These are phyloP conservation scores for Yamadazyma olivae DNA, from an alignment of 805 yeast genomes.

Conservation along the genomic window DNA sequence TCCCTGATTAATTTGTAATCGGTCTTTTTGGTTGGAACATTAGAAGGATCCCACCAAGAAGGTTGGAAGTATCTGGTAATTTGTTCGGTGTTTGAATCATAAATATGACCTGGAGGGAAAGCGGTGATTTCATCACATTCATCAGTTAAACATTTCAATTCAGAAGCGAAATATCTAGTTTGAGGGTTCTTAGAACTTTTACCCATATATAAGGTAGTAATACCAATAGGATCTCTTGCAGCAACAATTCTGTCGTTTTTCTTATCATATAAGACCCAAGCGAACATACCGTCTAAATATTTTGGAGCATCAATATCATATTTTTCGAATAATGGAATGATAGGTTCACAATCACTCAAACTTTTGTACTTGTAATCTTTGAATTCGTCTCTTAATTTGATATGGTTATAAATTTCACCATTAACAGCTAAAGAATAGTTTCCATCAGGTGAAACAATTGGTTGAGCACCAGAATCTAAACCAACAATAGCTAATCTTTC, in stretches of 20 bases:
- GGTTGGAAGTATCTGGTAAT: constrained; percentile 88
- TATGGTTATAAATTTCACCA: constrained; percentile 98
- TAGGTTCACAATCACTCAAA: constrained; percentile 94
- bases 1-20: constrained; percentile 73
- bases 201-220: constrained; percentile 96
- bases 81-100: constrained; percentile 86
- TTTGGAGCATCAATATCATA: constrained; percentile 90
- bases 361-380: constrained; percentile 76
- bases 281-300: constrained; percentile 96
- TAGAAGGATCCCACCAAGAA: constrained; percentile 85
- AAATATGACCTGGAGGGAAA: constrained; percentile 98
- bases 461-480: constrained; percentile 97
- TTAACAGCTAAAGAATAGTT: constrained; percentile 78
- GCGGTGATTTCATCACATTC: constrained; percentile 91
- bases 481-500: constrained; percentile 98
- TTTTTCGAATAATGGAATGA: constrained; percentile 87
- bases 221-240: constrained; percentile 98
- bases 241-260: constrained; percentile 85
- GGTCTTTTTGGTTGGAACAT: constrained; percentile 72
- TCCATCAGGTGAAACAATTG: constrained; percentile 79
- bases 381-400: constrained; percentile 75
- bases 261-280: constrained; percentile 87
- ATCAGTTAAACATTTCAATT: constrained; percentile 88
- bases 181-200: constrained; percentile 64
- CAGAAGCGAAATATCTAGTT: constrained; percentile 88